Percentiles rank a stretch among this genome's conserved stretches.
Evolutionary conservation across 352 stramenopile genomes (phyloP).

Genomic region (Hyaloperonospora brassicae): DNA sequence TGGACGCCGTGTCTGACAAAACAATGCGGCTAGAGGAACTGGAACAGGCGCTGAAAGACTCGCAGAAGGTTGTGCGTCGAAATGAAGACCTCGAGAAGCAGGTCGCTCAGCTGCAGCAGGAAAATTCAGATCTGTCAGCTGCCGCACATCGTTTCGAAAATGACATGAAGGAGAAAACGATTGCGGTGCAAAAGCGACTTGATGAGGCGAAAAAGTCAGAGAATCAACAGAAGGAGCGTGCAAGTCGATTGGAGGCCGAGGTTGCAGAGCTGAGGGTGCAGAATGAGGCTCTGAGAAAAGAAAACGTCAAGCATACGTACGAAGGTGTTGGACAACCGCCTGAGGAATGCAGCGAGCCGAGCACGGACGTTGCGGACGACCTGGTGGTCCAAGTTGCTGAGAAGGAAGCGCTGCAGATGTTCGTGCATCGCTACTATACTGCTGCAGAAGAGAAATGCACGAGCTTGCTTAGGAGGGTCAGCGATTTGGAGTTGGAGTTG

Average conservation of each 20-base stretch:
- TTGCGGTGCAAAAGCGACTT: slow-evolving; percentile 15
- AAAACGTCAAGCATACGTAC: slow-evolving; percentile 6
- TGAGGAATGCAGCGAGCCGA: slow-evolving; percentile 8
- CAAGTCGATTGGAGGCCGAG: slow-evolving; percentile 14
- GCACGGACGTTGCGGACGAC: background rate
- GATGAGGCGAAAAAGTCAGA: slow-evolving; percentile 20
- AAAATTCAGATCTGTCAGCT: slow-evolving; percentile 17
- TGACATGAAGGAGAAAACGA: slow-evolving; percentile 14
- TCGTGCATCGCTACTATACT: slow-evolving; percentile 39
- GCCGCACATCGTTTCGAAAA: slow-evolving; percentile 7
- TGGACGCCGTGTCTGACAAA: slow-evolving; percentile 31
- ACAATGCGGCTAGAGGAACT: slow-evolving; percentile 38
- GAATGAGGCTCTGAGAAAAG: slow-evolving; percentile 18
- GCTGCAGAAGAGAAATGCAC: slow-evolving; percentile 44
- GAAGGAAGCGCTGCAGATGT: slow-evolving; percentile 40
- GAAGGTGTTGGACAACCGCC: slow-evolving; percentile 15
- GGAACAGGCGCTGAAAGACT: slow-evolving; percentile 15
- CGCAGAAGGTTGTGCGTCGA: slow-evolving; percentile 2
- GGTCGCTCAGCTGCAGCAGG: slow-evolving; percentile 18
- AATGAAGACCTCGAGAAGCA: slow-evolving; percentile 20
- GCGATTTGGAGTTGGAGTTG: slow-evolving; percentile 24
- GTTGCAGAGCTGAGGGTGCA: slow-evolving; percentile 19
- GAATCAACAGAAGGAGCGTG: slow-evolving; percentile 5
- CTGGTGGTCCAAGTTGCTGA: slow-evolving; percentile 27
- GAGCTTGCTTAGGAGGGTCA: slow-evolving; percentile 26